Base-by-base conservation (phyloP, 1,284 basidiomycete genomes). In the Phellopilus nigrolimitatus region DNA sequence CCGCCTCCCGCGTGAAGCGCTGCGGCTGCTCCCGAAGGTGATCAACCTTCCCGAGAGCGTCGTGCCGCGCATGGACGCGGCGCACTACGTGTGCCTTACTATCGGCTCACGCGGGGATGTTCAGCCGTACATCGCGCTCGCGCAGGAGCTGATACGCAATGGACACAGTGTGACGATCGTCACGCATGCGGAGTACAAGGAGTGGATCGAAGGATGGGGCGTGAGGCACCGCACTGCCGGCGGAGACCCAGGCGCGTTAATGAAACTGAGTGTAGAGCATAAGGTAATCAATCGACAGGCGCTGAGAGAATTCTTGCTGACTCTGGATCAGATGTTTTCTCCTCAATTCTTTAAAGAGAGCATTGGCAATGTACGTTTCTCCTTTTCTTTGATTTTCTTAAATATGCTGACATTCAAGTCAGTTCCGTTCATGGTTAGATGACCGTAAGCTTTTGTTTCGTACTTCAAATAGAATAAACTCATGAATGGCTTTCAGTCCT, bases 291-390 rank as follows among this genome's bases (percentile, higher is more conserved):
- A 31, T 21, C 4, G 49, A 15, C 24, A 46, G 4, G 6, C 12
- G 13, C 41, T 17, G 37, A 27, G 19, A 40, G 36, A 30, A 7
- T 44, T 24, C 30, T 12, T 41, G n/a, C 51, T 56, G 34, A 57
- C 30, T 4, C 19, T 21, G 22, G 13, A 39, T 13, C 67, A 85
- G 74, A 90, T 89, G 76, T 90, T 91, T 66, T 88, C 86, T 0
- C 81, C 88, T 0, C 81, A 84, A n/a, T 91, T 90, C 64, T 83
- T 91, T 70, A 84, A 78, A 59, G 82, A 88, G 63, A 82, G 82
- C 38, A 65, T 91, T 4, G 69, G 70, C 8, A 73, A 78, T 55
- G 76, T 78, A 54, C 55, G 74, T 62, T 9, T 42, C 50, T 37
- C 24, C 12, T 48, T 27, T 36, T 43, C 22, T 15, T 9, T 25